Conservation (phyloP, 495 filamentous ascomycete genomes). For the Penicillium verhagenii region DNA sequence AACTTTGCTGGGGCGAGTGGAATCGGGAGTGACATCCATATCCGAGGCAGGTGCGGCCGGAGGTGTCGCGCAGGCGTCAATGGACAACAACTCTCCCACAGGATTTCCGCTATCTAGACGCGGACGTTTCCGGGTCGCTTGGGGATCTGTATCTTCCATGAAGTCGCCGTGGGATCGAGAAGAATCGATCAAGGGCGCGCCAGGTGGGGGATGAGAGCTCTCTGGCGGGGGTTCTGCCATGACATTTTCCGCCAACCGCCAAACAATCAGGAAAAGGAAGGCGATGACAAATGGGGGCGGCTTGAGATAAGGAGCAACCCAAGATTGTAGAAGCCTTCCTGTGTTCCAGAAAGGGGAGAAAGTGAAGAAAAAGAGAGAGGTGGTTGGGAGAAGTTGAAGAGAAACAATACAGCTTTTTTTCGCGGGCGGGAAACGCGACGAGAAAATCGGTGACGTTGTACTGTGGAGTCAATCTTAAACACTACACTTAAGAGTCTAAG, state of each 20-base stretch:
- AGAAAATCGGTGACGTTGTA: slow-evolving; percentile 29
- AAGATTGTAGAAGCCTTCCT: background rate
- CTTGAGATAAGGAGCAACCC: background rate
- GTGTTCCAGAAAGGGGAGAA: background rate
- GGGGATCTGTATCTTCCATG: slow-evolving; percentile 57
- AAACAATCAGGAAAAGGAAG: slow-evolving; percentile 5
- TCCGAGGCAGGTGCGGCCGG: slow-evolving; percentile 32
- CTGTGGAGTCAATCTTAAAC: slow-evolving; percentile 14
- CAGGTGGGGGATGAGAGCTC: slow-evolving; percentile 48
- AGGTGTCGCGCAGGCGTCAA: slow-evolving; percentile 26
- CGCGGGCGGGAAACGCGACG: slow-evolving; percentile 17
- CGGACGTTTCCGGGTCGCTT: slow-evolving; percentile 59
- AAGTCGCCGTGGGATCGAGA: slow-evolving; percentile 40
- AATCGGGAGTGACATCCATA: slow-evolving; percentile 33
- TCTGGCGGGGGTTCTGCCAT: slow-evolving; percentile 53
- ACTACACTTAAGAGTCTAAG: too few relatives aligned
- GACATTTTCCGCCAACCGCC: slow-evolving; percentile 40
- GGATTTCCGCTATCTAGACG: slow-evolving; percentile 58
- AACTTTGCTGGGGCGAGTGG: slow-evolving; percentile 48
- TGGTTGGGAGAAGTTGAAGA: background rate
- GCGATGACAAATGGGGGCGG: background rate
- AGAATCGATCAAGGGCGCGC: slow-evolving; percentile 32
- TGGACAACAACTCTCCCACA: slow-evolving; percentile 44
- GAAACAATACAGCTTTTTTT: slow-evolving; percentile 28
- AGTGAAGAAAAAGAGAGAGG: background rate